Conservation (phyloP, 352 stramenopile genomes). For the Peronosclerospora sorghi region DNA sequence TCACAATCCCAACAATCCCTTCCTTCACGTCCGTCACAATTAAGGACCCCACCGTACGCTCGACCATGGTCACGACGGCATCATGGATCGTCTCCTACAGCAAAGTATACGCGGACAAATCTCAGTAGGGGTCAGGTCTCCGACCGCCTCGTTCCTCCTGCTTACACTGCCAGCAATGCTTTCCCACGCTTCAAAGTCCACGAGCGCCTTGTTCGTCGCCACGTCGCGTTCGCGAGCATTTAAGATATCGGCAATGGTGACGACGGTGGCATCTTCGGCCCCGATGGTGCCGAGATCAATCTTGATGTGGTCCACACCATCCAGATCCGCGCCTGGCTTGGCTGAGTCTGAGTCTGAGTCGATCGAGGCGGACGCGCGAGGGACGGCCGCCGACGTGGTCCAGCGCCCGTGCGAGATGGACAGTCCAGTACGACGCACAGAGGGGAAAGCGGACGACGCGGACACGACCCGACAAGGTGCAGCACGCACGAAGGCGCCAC, state of each 20-base stretch:
- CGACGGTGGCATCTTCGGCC: conserved; percentile 47
- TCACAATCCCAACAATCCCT: conserved; percentile 76
- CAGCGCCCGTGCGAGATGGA: conserved; percentile 11
- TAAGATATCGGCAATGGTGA: conserved; percentile 69
- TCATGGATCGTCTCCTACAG: conserved; percentile 67
- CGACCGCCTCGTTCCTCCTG: background rate
- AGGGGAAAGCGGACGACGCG: background rate
- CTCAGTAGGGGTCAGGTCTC: too few relatives aligned
- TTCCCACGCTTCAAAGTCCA: conserved; percentile 65
- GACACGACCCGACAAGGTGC: conserved; percentile 4
- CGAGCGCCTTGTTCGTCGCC: conserved; percentile 21
- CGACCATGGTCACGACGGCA: conserved; percentile 63
- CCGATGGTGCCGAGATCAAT: conserved; percentile 44
- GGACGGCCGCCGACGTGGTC: conserved; percentile 7
- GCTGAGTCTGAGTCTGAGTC: background rate
- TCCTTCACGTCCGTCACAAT: conserved; percentile 66
- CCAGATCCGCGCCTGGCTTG: background rate
- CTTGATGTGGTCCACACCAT: conserved; percentile 22
- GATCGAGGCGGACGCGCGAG: background rate
- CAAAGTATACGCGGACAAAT: too few relatives aligned
- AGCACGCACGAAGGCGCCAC: conserved; percentile 7
- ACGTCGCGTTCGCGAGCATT: conserved; percentile 43
- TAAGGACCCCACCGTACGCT: conserved; percentile 68
- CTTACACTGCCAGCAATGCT: conserved; percentile 53
- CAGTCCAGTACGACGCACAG: conserved; percentile 11